phyloP scores from a whole-genome alignment of 2,329 filamentous ascomycete genomes.

The Exserohilum turcica region DNA sequence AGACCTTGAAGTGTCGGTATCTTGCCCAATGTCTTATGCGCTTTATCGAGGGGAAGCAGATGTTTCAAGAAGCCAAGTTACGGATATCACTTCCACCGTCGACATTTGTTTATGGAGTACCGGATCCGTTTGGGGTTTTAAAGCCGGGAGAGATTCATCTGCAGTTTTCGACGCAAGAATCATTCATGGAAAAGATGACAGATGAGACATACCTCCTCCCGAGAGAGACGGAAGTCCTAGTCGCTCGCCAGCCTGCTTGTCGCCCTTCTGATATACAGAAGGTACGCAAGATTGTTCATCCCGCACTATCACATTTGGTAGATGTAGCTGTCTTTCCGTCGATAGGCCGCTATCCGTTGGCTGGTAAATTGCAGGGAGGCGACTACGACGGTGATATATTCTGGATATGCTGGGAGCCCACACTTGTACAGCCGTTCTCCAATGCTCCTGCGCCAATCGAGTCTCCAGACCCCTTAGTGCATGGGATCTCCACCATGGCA shows the following conservation, averaged over 20 bases:
- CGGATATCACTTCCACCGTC: constrained; percentile 67
- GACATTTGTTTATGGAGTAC: constrained; percentile 68
- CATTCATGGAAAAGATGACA: constrained; percentile 62
- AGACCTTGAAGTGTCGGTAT: constrained; percentile 55
- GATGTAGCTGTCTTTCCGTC: constrained; percentile 80
- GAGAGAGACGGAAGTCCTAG: constrained; percentile 64
- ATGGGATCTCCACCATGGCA: constrained; percentile 58
- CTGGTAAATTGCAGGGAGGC: constrained; percentile 74
- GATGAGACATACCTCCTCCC: constrained; percentile 61
- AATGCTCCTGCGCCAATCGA: constrained; percentile 61
- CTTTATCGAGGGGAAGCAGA: constrained; percentile 59
- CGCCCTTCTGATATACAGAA: constrained; percentile 75
- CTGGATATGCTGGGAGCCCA: constrained; percentile 76
- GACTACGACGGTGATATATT: constrained; percentile 82
- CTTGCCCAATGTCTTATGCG: constrained; percentile 56
- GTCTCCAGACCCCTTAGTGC: constrained; percentile 54
- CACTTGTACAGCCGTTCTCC: constrained; percentile 68
- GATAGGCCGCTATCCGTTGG: constrained; percentile 66
- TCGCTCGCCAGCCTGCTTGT: constrained; percentile 72
- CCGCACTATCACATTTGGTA: constrained; percentile 68
- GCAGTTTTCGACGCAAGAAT: constrained; percentile 63
- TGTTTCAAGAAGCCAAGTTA: constrained; percentile 60
- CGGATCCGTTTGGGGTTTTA: constrained; percentile 67
- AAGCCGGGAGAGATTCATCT: constrained; percentile 70
- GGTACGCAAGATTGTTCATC: constrained; percentile 56